These are phyloP conservation scores for Chrysosporium queenslandicum DNA, from an alignment of 2,329 filamentous ascomycete species.

Conservation along the genomic window DNA sequence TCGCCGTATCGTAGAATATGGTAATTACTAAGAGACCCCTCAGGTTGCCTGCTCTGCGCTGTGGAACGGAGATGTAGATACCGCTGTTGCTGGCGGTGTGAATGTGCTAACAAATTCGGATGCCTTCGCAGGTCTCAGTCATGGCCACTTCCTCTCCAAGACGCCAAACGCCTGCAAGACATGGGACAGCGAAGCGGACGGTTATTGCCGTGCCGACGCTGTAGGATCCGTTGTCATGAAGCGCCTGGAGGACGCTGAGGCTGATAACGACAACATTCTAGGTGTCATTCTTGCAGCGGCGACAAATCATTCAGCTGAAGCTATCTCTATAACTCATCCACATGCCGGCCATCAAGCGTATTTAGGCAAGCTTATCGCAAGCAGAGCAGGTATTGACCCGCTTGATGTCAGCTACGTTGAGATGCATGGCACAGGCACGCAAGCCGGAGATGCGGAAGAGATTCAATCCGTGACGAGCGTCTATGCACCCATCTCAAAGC, in stretches of 20 bases:
- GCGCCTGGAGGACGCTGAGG: conserved; percentile 61
- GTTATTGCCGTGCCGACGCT: conserved; percentile 71
- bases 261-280: conserved; percentile 60
- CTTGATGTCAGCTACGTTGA: conserved; percentile 73
- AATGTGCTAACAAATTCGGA: conserved; percentile 67
- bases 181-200: conserved; percentile 70
- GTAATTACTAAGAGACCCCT: conserved; percentile 22
- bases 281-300: conserved; percentile 63
- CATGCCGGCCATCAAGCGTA: conserved; percentile 66
- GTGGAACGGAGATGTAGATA: conserved; percentile 66
- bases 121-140: conserved; percentile 64
- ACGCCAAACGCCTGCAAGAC: conserved; percentile 63
- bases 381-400: conserved; percentile 63
- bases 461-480: conserved; percentile 64
- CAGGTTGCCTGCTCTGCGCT: conserved; percentile 58
- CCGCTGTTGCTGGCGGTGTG: conserved; percentile 66
- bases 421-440: conserved; percentile 82
- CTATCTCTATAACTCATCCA: conserved; percentile 74
- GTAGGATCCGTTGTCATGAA: conserved; percentile 43
- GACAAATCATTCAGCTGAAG: conserved; percentile 73
- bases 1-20: background rate
- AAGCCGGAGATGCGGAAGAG: conserved; percentile 73
- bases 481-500: conserved; percentile 45
- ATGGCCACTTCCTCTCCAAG: conserved; percentile 64
- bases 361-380: conserved; percentile 59